These are phyloP conservation scores for Gossypium schwendimanii DNA, from an alignment of 441 rosid species.

Conservation along the genomic window DNA sequence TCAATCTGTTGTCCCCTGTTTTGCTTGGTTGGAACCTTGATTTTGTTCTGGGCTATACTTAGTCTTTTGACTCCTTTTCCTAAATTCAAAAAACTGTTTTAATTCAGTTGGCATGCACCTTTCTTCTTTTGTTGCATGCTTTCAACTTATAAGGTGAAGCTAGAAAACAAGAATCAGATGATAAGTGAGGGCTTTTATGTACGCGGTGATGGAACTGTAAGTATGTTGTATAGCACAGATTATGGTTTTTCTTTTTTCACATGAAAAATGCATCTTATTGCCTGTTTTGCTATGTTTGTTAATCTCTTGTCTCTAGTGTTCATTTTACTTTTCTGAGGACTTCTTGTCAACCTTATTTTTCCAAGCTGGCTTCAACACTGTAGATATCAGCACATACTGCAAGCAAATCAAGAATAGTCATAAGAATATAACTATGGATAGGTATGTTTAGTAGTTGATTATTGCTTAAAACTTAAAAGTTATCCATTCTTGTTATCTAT, in stretches of 20 bases:
- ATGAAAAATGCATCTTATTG: not conserved
- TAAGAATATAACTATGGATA: conserved; percentile 14
- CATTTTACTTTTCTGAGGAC: conserved; percentile 18
- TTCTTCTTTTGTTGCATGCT: conserved; percentile 1
- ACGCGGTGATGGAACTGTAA: conserved; percentile 34
- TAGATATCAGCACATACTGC: conserved; percentile 11
- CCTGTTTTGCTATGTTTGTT: not conserved
- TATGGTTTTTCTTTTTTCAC: not conserved
- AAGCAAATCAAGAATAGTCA: conserved; percentile 14
- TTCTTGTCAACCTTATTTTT: conserved; percentile 20
- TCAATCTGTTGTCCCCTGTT: not conserved
- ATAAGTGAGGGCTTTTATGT: conserved; percentile 27
- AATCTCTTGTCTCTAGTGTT: conserved; percentile 16
- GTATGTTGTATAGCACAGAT: conserved; percentile 9
- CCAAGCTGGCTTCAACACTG: conserved; percentile 19
- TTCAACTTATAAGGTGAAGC: conserved; percentile 22
- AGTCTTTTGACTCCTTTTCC: not conserved
- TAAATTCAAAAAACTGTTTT: not conserved
- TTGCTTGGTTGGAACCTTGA: not conserved
- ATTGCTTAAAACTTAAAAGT: not conserved
- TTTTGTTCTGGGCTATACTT: not conserved
- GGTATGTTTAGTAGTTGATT: conserved; percentile 9
- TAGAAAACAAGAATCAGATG: conserved; percentile 25
- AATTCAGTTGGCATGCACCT: not conserved
- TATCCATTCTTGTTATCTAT: not conserved